Conservation (phyloP, 2,329 filamentous ascomycete species). For the Trichoderma pleuroti region DNA sequence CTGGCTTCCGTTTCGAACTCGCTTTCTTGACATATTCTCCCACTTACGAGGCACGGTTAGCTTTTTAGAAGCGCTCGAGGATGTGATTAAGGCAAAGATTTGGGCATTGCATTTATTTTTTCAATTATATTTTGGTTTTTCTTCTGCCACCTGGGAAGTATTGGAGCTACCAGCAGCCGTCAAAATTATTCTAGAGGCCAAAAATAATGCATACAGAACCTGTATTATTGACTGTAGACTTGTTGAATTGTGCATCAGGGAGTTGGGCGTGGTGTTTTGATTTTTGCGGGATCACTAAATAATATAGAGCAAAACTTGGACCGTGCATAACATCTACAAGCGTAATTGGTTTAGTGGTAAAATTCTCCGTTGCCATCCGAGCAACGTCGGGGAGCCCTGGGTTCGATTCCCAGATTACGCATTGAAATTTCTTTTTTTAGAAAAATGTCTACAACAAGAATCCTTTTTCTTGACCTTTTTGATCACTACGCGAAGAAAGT, state of each 20-base stretch:
- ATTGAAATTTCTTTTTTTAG: background rate
- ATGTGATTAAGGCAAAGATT: background rate
- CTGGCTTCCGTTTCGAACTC: background rate
- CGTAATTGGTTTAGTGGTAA: constrained; percentile 27
- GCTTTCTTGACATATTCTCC: background rate
- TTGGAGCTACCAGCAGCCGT: accelerated
- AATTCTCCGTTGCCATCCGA: constrained; percentile 26
- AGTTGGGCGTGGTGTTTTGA: background rate
- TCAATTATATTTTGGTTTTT: background rate
- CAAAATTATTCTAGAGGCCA: background rate
- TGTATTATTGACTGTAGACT: background rate
- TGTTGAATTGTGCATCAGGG: background rate
- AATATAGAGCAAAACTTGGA: background rate
- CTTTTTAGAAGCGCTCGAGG: background rate
- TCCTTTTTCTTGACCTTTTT: no score
- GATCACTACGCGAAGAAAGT: accelerated
- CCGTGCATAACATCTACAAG: background rate
- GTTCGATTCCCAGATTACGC: constrained; percentile 27
- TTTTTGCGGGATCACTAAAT: background rate
- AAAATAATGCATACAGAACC: background rate
- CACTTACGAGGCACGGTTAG: background rate
- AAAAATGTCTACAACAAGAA: background rate
- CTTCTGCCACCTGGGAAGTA: no score
- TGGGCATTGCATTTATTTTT: background rate
- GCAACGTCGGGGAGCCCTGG: constrained; percentile 23